Evolutionary conservation across 208 protist species (phyloP).

Genomic region (Trichomonas tenax): DNA sequence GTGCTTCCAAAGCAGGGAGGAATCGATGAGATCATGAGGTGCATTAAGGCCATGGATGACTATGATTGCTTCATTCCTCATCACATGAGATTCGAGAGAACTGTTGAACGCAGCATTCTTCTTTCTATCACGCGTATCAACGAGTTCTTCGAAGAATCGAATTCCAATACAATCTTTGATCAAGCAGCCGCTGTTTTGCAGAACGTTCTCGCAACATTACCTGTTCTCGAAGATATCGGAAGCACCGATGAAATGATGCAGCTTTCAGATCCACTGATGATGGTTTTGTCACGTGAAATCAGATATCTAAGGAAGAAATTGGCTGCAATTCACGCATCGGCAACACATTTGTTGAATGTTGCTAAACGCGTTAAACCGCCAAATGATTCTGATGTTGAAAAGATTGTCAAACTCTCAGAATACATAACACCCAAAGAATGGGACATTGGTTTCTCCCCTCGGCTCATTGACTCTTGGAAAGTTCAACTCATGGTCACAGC

Average conservation of each 20-base stretch:
- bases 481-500: background rate
- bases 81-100: background rate
- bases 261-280: background rate
- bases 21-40: background rate
- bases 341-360: background rate
- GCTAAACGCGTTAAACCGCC: background rate
- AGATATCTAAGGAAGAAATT: background rate
- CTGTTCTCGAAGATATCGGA: background rate
- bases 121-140: background rate
- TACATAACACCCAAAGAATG: background rate
- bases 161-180: background rate
- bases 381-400: background rate
- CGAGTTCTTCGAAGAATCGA: background rate
- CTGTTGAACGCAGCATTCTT: background rate
- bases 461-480: background rate
- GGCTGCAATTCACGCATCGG: background rate
- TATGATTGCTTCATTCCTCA: background rate
- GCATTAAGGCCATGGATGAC: background rate
- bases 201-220: background rate
- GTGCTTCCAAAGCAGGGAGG: background rate
- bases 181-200: background rate
- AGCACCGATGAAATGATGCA: background rate
- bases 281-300: background rate
- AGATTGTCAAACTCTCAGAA: background rate
- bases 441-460: background rate